Conservation (phyloP, 768 basidiomycete genomes). For the Mycena metata region DNA sequence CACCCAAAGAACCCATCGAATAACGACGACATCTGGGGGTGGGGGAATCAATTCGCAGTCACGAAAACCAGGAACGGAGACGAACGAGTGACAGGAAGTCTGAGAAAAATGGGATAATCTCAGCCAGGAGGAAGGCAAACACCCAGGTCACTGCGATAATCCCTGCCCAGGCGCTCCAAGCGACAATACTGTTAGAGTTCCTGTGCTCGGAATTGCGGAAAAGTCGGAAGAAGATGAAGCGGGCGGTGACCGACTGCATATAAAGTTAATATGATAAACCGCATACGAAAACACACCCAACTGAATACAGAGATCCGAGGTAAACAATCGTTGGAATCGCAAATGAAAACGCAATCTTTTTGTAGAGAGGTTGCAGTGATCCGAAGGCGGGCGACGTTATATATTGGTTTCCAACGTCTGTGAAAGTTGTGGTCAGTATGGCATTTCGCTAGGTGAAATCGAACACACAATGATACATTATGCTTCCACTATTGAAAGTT, state of each 20-base stretch:
- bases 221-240: slow-evolving; percentile 61
- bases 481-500: slow-evolving; percentile 44
- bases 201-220: slow-evolving; percentile 55
- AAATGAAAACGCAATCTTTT: slow-evolving; percentile 61
- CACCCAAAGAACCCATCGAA: slow-evolving; percentile 48
- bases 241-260: slow-evolving; percentile 54
- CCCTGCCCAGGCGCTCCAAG: slow-evolving; percentile 40
- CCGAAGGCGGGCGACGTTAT: slow-evolving; percentile 60
- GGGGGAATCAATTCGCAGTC: too few species aligned
- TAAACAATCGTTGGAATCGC: slow-evolving; percentile 61
- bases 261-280: not conserved
- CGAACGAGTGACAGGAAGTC: slow-evolving; percentile 49
- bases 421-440: not conserved
- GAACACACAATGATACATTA: slow-evolving; percentile 55
- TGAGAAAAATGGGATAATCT: slow-evolving; percentile 49
- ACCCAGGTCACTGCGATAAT: slow-evolving; percentile 44
- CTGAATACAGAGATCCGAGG: slow-evolving; percentile 60
- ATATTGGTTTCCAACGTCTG: slow-evolving; percentile 53
- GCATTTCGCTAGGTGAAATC: not conserved
- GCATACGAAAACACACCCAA: slow-evolving; percentile 33
- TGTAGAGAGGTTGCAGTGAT: slow-evolving; percentile 52
- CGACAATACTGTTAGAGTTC: slow-evolving; percentile 42
- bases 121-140: slow-evolving; percentile 44
- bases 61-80: too few species aligned
- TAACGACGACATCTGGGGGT: slow-evolving; percentile 47